Percentiles rank a stretch among this genome's conserved stretches.
phyloP scores from a whole-genome alignment of 768 basidiomycete genomes.

The Auriscalpium orientale region DNA sequence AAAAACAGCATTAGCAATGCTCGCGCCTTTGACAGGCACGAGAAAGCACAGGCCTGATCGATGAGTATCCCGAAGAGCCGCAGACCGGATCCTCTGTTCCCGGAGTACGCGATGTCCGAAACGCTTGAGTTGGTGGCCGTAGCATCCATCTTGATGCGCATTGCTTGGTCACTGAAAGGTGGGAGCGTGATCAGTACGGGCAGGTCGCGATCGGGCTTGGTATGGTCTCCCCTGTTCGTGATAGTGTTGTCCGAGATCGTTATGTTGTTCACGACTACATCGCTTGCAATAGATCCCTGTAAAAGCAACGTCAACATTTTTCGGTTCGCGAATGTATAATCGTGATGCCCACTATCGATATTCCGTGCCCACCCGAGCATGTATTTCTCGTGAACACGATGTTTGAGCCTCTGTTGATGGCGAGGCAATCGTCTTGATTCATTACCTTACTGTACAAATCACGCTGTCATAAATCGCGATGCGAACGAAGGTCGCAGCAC shows the following conservation, averaged over 20 bases:
- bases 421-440: conserved; percentile 51
- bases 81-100: conserved; percentile 45
- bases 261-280: conserved; percentile 38
- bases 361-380: conserved; percentile 57
- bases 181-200: neutral
- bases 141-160: conserved; percentile 55
- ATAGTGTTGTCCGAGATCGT: conserved; percentile 45
- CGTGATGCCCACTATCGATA: conserved; percentile 36
- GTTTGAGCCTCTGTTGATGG: conserved; percentile 35
- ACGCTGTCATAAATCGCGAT: neutral
- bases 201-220: neutral
- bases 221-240: conserved; percentile 38
- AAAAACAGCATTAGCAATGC: neutral
- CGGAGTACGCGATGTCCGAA: conserved; percentile 41
- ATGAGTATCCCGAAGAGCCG: conserved; percentile 50
- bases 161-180: conserved; percentile 37
- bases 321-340: neutral
- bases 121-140: conserved; percentile 40
- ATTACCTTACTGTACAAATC: conserved; percentile 11
- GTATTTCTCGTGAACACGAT: conserved; percentile 36
- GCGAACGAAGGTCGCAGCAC: neutral
- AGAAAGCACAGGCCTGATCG: conserved; percentile 34
- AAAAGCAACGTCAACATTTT: neutral
- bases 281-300: conserved; percentile 50
- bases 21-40: neutral